Conservation (phyloP, 495 filamentous ascomycete species). For the Sporormia fimetaria region DNA sequence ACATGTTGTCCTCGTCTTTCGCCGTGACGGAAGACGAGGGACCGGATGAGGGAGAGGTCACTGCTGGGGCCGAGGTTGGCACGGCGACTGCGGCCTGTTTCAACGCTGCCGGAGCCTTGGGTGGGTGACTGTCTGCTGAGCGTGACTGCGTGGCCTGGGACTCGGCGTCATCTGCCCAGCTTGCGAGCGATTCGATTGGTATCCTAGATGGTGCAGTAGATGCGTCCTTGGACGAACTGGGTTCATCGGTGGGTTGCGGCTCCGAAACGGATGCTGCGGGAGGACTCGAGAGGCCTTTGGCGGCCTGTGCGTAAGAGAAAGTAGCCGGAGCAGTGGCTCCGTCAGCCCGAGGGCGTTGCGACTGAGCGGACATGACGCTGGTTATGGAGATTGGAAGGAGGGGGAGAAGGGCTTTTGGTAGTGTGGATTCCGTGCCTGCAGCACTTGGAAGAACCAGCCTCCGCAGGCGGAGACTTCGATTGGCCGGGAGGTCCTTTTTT, state of each 20-base stretch:
- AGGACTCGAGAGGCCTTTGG: constrained; percentile 51
- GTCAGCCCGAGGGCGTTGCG: too few species aligned
- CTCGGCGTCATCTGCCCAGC: constrained; percentile 34
- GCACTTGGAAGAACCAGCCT: too few species aligned
- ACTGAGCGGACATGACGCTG: constrained; percentile 18
- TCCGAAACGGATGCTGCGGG: constrained; percentile 22
- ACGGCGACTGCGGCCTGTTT: constrained; percentile 5
- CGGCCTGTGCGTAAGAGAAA: constrained; percentile 97
- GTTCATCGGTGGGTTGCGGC: constrained; percentile 32
- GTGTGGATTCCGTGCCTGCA: background rate
- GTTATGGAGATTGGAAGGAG: background rate
- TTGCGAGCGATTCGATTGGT: constrained; percentile 17
- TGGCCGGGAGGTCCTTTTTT: too few species aligned
- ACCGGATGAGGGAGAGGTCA: constrained; percentile 58
- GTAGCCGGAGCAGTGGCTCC: constrained; percentile 29
- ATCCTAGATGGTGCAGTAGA: constrained; percentile 9
- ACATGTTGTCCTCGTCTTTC: constrained; percentile 60
- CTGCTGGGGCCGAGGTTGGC: constrained; percentile 38
- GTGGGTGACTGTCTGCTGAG: constrained; percentile 2
- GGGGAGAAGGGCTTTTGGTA: background rate
- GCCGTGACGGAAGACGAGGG: constrained; percentile 53
- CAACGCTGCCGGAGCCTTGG: background rate
- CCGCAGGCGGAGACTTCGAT: too few species aligned
- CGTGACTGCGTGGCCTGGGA: constrained; percentile 10
- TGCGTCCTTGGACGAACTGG: constrained; percentile 25